Evolutionary conservation across 352 stramenopile genomes (phyloP), one percentile per base, ranked within the genome.

Genomic region (Thalassiosira hispida): DNA sequence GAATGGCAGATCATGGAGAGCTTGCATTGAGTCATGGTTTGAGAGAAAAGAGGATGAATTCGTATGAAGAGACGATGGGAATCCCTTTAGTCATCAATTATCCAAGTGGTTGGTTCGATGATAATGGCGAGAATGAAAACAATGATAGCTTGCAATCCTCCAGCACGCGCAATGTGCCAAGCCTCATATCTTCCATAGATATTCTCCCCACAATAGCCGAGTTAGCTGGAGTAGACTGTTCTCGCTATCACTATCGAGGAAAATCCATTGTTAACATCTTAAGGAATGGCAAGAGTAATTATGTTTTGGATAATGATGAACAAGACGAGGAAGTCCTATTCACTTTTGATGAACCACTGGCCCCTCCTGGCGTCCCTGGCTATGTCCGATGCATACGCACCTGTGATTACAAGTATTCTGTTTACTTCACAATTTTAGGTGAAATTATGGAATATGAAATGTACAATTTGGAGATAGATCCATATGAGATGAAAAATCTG

Each of bases 1-100:
- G 77, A 59, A 84, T 76, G 49, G 73, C 81, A 18, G 81, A 88
- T 69, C 81, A 88, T 57, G 81, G 81, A 18, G 81, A 88, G 56
- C 23, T 71, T n/a, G 64, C 53, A 47, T 55, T 81, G 56, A 76
- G 56, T 66, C 72, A 81, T 75, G 73, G 72, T 20, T 60, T 88
- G 22, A 77, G 81, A 73, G 81, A 85, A 63, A 88, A 88, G 52
- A 81, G 81, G 44, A 79, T 77, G 44, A 74, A 88, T 60, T 76
- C 49, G 27, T 88, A 88, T 51, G 76, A 88, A 16, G 79, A 80
- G 55, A 56, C 75, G 16, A 80, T 75, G 16, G 42, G 57, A n/a
- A 67, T 66, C 49, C 81, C 81, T 53, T 67, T 85, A 9, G 42
- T 85, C 33, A 62, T 88, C 8, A 84, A 76, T 51, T 85, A 88